Base-by-base conservation (phyloP, 495 filamentous ascomycete species). In the Sordaria brevicollis region DNA sequence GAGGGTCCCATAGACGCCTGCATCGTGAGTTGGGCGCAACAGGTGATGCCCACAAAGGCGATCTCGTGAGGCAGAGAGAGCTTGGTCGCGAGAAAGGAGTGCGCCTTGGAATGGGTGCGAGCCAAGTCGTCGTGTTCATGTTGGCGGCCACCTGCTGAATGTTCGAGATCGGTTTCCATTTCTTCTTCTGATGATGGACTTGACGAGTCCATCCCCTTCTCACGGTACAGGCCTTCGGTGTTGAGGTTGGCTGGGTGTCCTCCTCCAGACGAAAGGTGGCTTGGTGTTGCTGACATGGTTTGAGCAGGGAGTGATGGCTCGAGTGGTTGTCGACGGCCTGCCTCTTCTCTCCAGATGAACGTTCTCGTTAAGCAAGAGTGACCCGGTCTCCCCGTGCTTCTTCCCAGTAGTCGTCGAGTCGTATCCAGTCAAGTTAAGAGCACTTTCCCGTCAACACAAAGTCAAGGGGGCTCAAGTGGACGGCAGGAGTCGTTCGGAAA, bases 21-120 rank as follows among this genome's bases (percentile, higher is more conserved):
- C 15, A 72, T 79, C 29, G 74, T 76, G 35, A 85, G 79, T 65
- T 86, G 84, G 1, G 81, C 81, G 65, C 79, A 77, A 68, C 83
- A 85, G 11, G 84, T 76, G 17, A 81, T 71, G 49, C 71, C 69
- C 17, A 86, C 76, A 57, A 86, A 85, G 10, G 79, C 36, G 33
- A 80, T 72, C 70, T 87, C 84, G 35, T 71, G 72, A 1, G 72
- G 70, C 19, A 79, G 67, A 9, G 80, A 75, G 33, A 82, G 69
- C 17, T 71, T 71, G 11, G 69, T 21, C 19, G 69, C 69, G 33
- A 65, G 49, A 41, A 38, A 71, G 33, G 65, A 36, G 69, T 67
- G 67, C 5, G 65, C 35, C 17, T 62, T 21, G 25, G 49, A 62
- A 7, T 62, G 49, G 49, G 13, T 31, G 25, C 49, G 49, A 13